Evolutionary conservation across 169 alveolate species (phyloP).

Genomic region (Perkinsus olseni): DNA sequence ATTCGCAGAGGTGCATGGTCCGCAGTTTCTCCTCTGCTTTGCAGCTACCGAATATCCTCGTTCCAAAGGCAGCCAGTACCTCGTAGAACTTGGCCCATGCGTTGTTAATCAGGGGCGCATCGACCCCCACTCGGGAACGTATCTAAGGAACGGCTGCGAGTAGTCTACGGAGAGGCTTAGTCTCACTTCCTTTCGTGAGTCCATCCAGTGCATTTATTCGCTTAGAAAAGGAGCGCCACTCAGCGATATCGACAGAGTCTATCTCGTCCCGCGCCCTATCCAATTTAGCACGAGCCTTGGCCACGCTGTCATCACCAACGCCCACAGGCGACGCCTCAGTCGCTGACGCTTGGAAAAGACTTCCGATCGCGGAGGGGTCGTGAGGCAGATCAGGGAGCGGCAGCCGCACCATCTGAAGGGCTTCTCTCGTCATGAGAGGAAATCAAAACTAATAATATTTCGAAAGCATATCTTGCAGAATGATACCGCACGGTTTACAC

Average conservation of each 20-base stretch:
- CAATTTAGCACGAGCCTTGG: background rate
- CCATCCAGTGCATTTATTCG: slow-evolving; percentile 24
- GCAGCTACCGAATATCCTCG: slow-evolving; percentile 17
- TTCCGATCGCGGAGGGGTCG: background rate
- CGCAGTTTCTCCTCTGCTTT: background rate
- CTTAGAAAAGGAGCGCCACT: slow-evolving; percentile 30
- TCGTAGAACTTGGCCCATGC: slow-evolving; percentile 38
- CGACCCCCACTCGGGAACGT: background rate
- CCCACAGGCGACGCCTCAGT: background rate
- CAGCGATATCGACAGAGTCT: slow-evolving; percentile 20
- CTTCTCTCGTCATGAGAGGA: too few relatives aligned
- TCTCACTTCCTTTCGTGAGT: slow-evolving; percentile 22
- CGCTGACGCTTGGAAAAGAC: background rate
- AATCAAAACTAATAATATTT: too few relatives aligned
- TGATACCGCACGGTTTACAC: too few relatives aligned
- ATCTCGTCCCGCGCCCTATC: slow-evolving; percentile 26
- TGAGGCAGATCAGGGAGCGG: background rate
- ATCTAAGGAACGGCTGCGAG: background rate
- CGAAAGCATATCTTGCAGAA: too few relatives aligned
- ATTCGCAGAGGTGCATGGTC: slow-evolving; percentile 36
- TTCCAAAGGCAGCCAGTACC: slow-evolving; percentile 21
- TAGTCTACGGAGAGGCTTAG: background rate
- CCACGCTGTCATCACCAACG: background rate
- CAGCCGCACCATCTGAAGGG: too few relatives aligned
- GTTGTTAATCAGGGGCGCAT: slow-evolving; percentile 11